These are phyloP conservation scores for Lasiosphaeria miniovina DNA, from an alignment of 495 filamentous ascomycete genomes.

Conservation along the genomic window DNA sequence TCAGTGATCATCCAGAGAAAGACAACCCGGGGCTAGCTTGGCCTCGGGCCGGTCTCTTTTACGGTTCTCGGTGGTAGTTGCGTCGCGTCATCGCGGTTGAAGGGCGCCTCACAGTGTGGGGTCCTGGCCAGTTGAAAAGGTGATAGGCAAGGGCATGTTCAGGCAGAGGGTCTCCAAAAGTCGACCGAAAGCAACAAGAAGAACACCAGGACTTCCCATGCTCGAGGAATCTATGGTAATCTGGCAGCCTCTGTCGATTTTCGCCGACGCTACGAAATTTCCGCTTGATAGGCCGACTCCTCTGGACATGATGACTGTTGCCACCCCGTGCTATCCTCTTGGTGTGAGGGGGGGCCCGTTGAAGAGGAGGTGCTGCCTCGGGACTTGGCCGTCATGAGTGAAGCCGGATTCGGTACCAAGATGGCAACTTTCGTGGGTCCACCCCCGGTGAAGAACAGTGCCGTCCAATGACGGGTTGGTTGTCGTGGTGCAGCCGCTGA, in stretches of 20 bases:
- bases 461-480: conserved; percentile 23
- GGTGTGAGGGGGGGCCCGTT: neutral
- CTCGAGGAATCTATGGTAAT: neutral
- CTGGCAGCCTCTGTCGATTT: conserved; percentile 1
- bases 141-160: neutral
- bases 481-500: conserved; percentile 15
- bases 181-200: neutral
- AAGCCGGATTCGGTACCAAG: conserved; percentile 29
- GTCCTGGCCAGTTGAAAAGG: conserved; percentile 3
- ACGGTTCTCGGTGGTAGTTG: conserved; percentile 10
- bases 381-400: conserved; percentile 14
- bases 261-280: neutral
- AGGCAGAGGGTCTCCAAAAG: neutral
- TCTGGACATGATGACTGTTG: neutral
- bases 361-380: conserved; percentile 10
- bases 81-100: conserved; percentile 14
- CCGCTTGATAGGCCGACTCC: conserved; percentile 1
- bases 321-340: neutral
- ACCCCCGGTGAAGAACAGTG: conserved; percentile 18
- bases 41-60: conserved; percentile 11
- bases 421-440: conserved; percentile 23
- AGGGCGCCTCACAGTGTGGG: conserved; percentile 14
- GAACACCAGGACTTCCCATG: neutral
- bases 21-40: conserved; percentile 2
- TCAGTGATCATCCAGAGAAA: conserved; percentile 8